These are phyloP conservation scores for Alternaria sp. DNA, from an alignment of 2,329 filamentous ascomycete genomes.

Conservation along the genomic window DNA sequence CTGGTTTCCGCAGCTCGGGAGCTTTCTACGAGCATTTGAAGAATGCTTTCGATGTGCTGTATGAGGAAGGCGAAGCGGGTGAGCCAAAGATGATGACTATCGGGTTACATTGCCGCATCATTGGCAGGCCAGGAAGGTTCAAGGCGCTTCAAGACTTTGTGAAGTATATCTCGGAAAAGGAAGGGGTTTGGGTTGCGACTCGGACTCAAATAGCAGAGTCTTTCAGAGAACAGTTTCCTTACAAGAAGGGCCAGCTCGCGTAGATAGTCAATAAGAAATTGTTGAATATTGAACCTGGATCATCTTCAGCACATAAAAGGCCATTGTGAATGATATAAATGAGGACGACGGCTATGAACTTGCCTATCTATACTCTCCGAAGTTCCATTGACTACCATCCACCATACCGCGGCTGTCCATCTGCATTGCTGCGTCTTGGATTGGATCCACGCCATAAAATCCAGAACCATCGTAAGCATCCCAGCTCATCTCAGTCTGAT, in stretches of 20 bases:
- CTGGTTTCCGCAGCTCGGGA: slow-evolving; percentile 57
- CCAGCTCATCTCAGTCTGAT: slow-evolving; percentile 21
- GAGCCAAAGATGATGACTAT: slow-evolving; percentile 63
- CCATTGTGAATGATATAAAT: background rate
- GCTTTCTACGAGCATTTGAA: slow-evolving; percentile 60
- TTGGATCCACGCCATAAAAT: slow-evolving; percentile 15
- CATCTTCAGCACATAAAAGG: background rate
- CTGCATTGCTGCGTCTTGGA: slow-evolving; percentile 16
- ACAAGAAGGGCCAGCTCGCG: slow-evolving; percentile 54
- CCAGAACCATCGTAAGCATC: slow-evolving; percentile 8
- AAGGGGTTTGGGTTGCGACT: slow-evolving; percentile 65
- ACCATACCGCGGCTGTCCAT: slow-evolving; percentile 10
- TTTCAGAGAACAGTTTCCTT: slow-evolving; percentile 60
- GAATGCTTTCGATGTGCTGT: slow-evolving; percentile 63
- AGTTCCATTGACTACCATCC: slow-evolving; percentile 27
- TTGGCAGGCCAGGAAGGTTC: slow-evolving; percentile 63
- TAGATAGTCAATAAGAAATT: slow-evolving; percentile 9
- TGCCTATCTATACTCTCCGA: slow-evolving; percentile 26
- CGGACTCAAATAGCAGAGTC: slow-evolving; percentile 62
- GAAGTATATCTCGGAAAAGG: slow-evolving; percentile 62
- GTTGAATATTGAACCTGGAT: background rate
- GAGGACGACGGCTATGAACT: background rate
- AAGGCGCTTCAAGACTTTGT: slow-evolving; percentile 63
- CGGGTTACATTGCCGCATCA: slow-evolving; percentile 62
- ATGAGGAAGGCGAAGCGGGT: slow-evolving; percentile 58